Evolutionary conservation across 805 yeast genomes (phyloP).

Genomic region (Metschnikowia kofuensis): DNA sequence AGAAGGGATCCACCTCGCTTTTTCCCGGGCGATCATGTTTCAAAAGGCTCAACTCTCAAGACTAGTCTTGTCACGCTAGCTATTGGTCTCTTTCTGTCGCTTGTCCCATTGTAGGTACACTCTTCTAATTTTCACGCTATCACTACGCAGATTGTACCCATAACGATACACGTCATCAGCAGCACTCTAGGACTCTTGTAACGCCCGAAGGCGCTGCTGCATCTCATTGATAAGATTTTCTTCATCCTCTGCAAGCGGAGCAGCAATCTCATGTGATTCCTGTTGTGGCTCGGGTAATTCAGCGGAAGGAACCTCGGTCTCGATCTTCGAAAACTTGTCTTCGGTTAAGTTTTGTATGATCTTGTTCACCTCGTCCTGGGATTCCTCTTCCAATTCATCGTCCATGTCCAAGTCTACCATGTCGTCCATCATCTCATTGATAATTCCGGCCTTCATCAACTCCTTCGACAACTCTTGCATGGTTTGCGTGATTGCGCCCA

Average conservation of each 20-base stretch:
- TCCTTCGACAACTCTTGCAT: constrained; percentile 87
- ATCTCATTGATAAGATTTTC: constrained; percentile 75
- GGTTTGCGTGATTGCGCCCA: constrained; percentile 78
- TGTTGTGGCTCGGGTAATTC: constrained; percentile 19
- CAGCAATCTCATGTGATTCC: constrained; percentile 14
- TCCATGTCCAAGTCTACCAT: constrained; percentile 67
- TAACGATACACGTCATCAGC: background rate
- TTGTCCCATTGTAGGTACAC: background rate
- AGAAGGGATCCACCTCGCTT: background rate
- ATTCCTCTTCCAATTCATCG: constrained; percentile 63
- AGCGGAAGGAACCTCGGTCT: constrained; percentile 31
- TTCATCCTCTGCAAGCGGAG: constrained; percentile 52
- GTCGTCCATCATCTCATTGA: constrained; percentile 94
- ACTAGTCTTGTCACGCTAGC: background rate
- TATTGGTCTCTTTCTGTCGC: constrained; percentile 2
- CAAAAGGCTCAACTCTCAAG: background rate
- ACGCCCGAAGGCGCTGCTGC: constrained; percentile 84
- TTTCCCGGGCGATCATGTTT: constrained; percentile 7
- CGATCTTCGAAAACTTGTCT: constrained; percentile 37
- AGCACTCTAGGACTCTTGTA: constrained; percentile 45
- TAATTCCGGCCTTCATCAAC: constrained; percentile 78
- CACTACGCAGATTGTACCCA: background rate
- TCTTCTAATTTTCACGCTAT: background rate
- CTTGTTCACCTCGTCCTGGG: constrained; percentile 63
- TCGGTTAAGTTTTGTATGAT: constrained; percentile 45